These are phyloP conservation scores for Trametopsis cervina DNA, from an alignment of 768 basidiomycete species.

Conservation along the genomic window DNA sequence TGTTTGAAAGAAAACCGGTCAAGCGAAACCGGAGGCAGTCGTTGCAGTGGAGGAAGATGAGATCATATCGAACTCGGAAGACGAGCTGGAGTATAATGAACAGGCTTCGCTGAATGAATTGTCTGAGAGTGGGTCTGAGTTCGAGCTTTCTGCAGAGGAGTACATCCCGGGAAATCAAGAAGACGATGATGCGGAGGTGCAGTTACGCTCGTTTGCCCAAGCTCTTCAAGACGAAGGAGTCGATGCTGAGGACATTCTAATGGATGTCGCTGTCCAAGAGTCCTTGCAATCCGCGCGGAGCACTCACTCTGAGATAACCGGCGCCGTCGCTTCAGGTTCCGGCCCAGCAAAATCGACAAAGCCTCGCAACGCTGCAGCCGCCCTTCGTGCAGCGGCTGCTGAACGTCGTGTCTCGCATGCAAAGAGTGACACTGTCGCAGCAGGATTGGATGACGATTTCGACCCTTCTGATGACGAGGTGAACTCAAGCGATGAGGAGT, in stretches of 20 bases:
- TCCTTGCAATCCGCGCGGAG: constrained; percentile 37
- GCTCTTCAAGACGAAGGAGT: constrained; percentile 12
- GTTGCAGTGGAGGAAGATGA: constrained; percentile 25
- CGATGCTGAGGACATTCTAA: constrained; percentile 38
- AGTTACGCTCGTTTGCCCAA: constrained; percentile 6
- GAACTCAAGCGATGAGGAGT: constrained; percentile 23
- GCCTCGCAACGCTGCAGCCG: constrained; percentile 34
- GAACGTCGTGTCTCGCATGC: constrained; percentile 40
- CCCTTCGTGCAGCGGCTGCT: constrained; percentile 43
- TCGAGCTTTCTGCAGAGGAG: constrained; percentile 33
- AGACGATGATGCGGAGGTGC: constrained; percentile 12
- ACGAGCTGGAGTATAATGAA: constrained; percentile 33
- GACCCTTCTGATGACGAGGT: constrained; percentile 7
- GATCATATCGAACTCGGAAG: constrained; percentile 24
- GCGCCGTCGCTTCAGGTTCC: constrained; percentile 28
- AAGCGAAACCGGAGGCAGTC: constrained; percentile 2
- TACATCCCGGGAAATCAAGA: constrained; percentile 16
- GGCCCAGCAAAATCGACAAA: constrained; percentile 22
- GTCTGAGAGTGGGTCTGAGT: constrained; percentile 57
- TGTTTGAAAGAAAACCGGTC: background rate
- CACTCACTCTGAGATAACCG: constrained; percentile 23
- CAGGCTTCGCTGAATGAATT: constrained; percentile 38
- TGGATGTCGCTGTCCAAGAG: constrained; percentile 47
- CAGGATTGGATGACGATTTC: constrained; percentile 27
- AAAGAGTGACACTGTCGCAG: constrained; percentile 15